A percentile compares a stretch with the other conserved stretches of the same genome.
phyloP scores from a whole-genome alignment of 2,329 filamentous ascomycete genomes.

The Exophiala dermatitidis region DNA sequence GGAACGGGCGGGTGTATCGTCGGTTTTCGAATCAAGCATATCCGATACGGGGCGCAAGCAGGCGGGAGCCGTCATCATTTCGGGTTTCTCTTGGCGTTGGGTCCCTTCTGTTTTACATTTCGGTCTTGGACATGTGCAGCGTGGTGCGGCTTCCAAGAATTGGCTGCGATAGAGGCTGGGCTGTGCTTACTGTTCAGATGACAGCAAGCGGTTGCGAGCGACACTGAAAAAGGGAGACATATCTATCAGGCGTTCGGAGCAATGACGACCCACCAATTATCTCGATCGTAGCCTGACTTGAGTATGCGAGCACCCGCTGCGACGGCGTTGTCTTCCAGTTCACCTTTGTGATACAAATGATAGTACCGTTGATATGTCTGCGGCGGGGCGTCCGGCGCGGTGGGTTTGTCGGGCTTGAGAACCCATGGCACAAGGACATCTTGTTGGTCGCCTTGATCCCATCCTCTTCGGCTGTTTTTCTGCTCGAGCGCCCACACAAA shows the following conservation, averaged over 20 bases:
- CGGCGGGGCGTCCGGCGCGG: conserved; percentile 27
- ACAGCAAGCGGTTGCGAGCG: conserved; percentile 1
- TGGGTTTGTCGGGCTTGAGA: conserved; percentile 41
- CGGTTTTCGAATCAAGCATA: too few species aligned
- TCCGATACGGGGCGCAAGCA: conserved; percentile 31
- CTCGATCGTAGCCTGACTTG: conserved; percentile 83
- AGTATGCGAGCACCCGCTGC: conserved; percentile 68
- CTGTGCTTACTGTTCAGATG: too few species aligned
- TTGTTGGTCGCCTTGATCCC: conserved; percentile 75
- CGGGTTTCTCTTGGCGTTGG: conserved; percentile 26
- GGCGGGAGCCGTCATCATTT: conserved; percentile 28
- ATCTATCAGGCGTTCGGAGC: conserved; percentile 9
- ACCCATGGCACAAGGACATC: conserved; percentile 97
- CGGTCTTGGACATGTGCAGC: conserved; percentile 29
- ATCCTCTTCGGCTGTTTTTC: conserved; percentile 74
- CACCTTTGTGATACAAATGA: conserved; percentile 79
- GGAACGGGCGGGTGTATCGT: conserved; percentile 18
- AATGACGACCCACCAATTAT: conserved; percentile 80
- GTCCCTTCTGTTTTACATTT: conserved; percentile 15
- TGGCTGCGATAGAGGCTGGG: too few species aligned
- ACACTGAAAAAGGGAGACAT: background rate
- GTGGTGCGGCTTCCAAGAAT: conserved; percentile 37
- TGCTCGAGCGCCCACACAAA: conserved; percentile 98
- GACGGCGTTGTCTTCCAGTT: conserved; percentile 72
- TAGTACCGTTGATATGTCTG: conserved; percentile 82